Percentiles rank a stretch among this genome's conserved stretches.
phyloP scores from a whole-genome alignment of 768 basidiomycete species.

The Paxillus involutus region DNA sequence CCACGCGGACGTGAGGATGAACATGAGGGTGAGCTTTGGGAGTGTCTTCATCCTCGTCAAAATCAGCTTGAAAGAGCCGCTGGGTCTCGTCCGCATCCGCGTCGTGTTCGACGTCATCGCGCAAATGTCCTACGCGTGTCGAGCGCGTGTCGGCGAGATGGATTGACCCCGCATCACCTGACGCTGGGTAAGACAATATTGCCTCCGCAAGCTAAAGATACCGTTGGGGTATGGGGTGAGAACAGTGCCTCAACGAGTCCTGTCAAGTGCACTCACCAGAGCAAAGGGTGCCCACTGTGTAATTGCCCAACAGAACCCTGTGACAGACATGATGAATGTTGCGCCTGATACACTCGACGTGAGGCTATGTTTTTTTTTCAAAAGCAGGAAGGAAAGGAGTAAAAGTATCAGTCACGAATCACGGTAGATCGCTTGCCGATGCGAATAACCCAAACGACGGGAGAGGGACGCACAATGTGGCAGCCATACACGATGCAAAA shows the following conservation, averaged over 20 bases:
- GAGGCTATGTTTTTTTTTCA: conserved; percentile 47
- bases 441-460: conserved; percentile 2
- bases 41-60: conserved; percentile 21
- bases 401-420: conserved; percentile 11
- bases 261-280: conserved; percentile 49
- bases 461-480: conserved; percentile 67
- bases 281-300: conserved; percentile 93
- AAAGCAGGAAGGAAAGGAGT: conserved; percentile 5
- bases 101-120: conserved; percentile 16
- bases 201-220: conserved; percentile 73
- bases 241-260: background rate
- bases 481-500: conserved; percentile 76
- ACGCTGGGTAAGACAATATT: conserved; percentile 65
- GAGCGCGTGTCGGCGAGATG: conserved; percentile 38
- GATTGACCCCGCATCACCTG: conserved; percentile 36
- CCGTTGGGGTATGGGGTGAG: conserved; percentile 20
- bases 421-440: conserved; percentile 12
- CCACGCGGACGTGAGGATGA: background rate
- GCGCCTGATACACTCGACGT: conserved; percentile 68
- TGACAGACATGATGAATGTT: conserved; percentile 71
- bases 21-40: background rate
- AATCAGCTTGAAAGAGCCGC: conserved; percentile 19
- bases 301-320: conserved; percentile 93
- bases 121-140: conserved; percentile 7
- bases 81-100: conserved; percentile 27